Conservation (phyloP, 202 grass and related monocot species). For the Cymbopogon flexuosus region DNA sequence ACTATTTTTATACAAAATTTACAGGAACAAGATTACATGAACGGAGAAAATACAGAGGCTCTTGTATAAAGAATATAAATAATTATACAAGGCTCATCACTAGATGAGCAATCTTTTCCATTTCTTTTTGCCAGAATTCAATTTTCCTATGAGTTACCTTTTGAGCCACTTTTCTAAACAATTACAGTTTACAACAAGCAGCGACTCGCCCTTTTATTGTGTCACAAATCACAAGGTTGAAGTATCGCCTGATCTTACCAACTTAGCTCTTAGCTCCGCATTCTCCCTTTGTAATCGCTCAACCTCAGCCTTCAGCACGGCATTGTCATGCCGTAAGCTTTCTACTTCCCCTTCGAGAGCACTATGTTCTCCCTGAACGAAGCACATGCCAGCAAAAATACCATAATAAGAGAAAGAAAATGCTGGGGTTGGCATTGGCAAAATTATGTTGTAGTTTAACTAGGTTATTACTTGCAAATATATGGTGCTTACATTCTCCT, state of each 20-base stretch:
- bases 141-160: conserved; percentile 12
- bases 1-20: conserved; percentile 13
- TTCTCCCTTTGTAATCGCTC: conserved; percentile 52
- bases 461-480: conserved; percentile 11
- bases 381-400: background rate
- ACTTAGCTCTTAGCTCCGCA: conserved; percentile 36
- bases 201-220: background rate
- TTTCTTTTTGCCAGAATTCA: background rate
- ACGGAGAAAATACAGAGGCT: conserved; percentile 17
- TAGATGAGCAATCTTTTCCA: background rate
- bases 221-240: conserved; percentile 32
- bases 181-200: conserved; percentile 38
- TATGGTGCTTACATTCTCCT: conserved; percentile 41
- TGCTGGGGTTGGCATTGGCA: background rate
- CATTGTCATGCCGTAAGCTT: conserved; percentile 49
- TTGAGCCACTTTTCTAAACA: conserved; percentile 5
- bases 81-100: conserved; percentile 34
- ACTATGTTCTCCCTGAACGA: conserved; percentile 42
- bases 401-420: background rate
- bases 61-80: conserved; percentile 16
- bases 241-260: conserved; percentile 21
- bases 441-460: conserved; percentile 2
- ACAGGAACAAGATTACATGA: conserved; percentile 23
- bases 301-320: conserved; percentile 47
- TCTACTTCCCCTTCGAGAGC: conserved; percentile 40